phyloP scores from a whole-genome alignment of 1,139 yeast species.

The Candida albicans region DNA sequence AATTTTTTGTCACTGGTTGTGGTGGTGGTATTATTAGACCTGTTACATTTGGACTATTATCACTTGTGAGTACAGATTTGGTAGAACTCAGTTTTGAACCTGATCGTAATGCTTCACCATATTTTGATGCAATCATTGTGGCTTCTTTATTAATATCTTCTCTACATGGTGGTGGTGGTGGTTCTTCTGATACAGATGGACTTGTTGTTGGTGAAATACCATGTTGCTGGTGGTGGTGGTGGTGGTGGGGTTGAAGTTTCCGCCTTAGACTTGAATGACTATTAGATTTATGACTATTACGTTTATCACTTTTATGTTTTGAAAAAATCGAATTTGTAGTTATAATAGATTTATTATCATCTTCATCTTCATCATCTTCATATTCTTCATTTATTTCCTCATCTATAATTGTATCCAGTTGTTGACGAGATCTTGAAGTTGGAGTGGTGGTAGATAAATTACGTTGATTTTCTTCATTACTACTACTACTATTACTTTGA shows the following conservation, averaged over 20 bases:
- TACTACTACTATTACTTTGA: slow-evolving; percentile 3
- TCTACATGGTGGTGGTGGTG: background rate
- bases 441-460: background rate
- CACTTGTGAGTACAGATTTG: too few relatives aligned
- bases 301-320: background rate
- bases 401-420: slow-evolving; percentile 3
- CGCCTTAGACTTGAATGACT: background rate
- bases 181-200: background rate
- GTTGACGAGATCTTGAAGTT: slow-evolving; percentile 1
- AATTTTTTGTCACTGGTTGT: background rate
- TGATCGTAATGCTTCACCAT: slow-evolving; percentile 7
- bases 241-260: background rate
- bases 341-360: slow-evolving; percentile 7
- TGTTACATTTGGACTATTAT: background rate
- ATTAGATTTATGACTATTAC: background rate
- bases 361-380: slow-evolving; percentile 4
- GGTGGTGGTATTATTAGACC: background rate
- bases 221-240: background rate
- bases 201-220: background rate
- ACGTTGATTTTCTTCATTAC: background rate
- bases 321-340: background rate
- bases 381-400: too few relatives aligned
- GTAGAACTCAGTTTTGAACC: slow-evolving; percentile 1
- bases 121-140: slow-evolving; percentile 9
- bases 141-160: slow-evolving; percentile 5